A percentile compares a stretch with the other conserved stretches of the same genome.
Evolutionary conservation across 176 grass and related monocot genomes (phyloP).

Genomic region (Eremochloa ophiuroides): DNA sequence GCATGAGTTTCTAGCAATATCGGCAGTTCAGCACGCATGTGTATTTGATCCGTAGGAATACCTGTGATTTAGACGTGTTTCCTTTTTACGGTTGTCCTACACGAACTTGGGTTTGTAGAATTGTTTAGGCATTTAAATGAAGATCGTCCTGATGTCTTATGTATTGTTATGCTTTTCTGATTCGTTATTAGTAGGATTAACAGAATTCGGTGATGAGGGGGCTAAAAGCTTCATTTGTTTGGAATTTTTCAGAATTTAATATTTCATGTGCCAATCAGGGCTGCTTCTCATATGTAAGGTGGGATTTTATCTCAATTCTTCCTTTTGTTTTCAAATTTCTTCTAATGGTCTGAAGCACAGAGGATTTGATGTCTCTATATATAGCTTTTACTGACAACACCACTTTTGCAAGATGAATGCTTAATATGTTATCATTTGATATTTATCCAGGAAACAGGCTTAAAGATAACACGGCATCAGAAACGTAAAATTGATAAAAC

Average conservation of each 20-base stretch:
- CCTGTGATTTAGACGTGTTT: not conserved
- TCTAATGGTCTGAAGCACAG: not conserved
- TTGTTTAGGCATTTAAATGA: not conserved
- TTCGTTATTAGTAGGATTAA: not conserved
- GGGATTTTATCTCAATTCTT: not conserved
- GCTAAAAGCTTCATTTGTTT: not conserved
- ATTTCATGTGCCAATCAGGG: not conserved
- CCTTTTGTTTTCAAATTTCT: not conserved
- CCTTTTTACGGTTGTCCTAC: not conserved
- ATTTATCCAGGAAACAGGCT: conserved; percentile 77
- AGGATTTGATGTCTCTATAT: not conserved
- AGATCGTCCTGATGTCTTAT: not conserved
- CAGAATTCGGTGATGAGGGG: not conserved
- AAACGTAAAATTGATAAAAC: conserved; percentile 98
- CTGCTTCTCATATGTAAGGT: not conserved
- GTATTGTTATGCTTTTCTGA: not conserved
- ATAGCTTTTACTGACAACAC: not conserved
- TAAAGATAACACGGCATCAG: conserved; percentile 97
- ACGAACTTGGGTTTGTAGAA: not conserved
- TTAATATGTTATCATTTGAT: conserved; percentile 18
- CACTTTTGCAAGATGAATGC: not conserved
- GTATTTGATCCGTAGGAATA: not conserved
- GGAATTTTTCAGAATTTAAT: not conserved
- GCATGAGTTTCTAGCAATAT: not conserved
- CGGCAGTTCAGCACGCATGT: not conserved